These are phyloP conservation scores for Lactarius indigo DNA, from an alignment of 768 basidiomycete species.

Conservation along the genomic window DNA sequence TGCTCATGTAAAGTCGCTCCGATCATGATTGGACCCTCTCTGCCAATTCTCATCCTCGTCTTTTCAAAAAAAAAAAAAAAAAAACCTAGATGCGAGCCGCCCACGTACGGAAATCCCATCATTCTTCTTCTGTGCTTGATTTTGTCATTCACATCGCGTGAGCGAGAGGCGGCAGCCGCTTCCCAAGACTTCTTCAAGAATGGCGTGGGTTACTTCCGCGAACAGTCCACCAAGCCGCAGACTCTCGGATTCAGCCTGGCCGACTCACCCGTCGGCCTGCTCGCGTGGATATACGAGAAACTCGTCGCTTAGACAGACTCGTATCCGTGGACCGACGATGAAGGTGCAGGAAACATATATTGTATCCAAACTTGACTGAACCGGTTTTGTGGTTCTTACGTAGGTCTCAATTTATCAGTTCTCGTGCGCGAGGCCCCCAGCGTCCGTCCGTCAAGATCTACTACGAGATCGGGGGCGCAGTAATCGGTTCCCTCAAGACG, in stretches of 20 bases:
- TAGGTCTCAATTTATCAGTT: constrained; percentile 62
- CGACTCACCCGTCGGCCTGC: constrained; percentile 50
- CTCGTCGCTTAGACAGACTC: constrained; percentile 35
- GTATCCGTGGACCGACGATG: constrained; percentile 54
- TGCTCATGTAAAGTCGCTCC: constrained; percentile 27
- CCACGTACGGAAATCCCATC: constrained; percentile 29
- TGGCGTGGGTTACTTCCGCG: constrained; percentile 39
- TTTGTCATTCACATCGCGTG: constrained; percentile 35
- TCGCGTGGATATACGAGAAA: constrained; percentile 36
- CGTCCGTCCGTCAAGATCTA: constrained; percentile 60
- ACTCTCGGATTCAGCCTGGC: constrained; percentile 46
- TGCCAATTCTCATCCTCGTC: neutral
- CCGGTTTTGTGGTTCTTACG: constrained; percentile 44
- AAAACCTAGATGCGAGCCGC: constrained; percentile 20
- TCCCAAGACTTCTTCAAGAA: constrained; percentile 31
- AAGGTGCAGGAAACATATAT: constrained; percentile 36
- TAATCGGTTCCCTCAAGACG: neutral
- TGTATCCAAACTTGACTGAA: neutral
- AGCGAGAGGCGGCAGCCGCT: constrained; percentile 36
- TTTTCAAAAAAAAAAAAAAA: neutral
- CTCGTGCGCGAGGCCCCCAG: constrained; percentile 54
- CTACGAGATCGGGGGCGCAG: constrained; percentile 38
- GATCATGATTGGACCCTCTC: neutral
- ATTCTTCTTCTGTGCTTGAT: constrained; percentile 31
- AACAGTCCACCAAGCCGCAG: constrained; percentile 36